phyloP scores from a whole-genome alignment of 495 filamentous ascomycete species.

The Haplographium delicatum region DNA sequence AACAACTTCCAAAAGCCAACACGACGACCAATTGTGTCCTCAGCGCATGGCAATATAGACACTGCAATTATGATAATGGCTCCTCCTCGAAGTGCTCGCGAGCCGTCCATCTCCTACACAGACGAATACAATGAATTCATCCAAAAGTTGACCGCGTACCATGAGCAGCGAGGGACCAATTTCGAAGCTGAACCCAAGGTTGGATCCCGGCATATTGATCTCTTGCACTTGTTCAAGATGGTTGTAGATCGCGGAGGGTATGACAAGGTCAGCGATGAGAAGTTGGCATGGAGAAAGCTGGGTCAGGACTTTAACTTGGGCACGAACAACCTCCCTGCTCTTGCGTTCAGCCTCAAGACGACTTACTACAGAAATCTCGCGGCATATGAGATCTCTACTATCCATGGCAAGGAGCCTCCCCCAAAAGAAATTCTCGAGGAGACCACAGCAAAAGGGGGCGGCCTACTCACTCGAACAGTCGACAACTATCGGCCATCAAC shows the following conservation, averaged over 20 bases:
- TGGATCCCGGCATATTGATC: conserved; percentile 62
- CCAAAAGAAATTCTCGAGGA: conserved; percentile 78
- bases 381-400: conserved; percentile 71
- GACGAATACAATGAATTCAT: conserved; percentile 66
- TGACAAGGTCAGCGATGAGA: conserved; percentile 72
- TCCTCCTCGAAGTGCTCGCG: conserved; percentile 10
- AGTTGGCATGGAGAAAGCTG: conserved; percentile 71
- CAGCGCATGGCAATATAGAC: conserved; percentile 15
- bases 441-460: conserved; percentile 66
- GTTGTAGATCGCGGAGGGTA: conserved; percentile 71
- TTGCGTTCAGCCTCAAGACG: conserved; percentile 72
- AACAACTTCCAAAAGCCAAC: neutral
- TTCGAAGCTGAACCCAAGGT: conserved; percentile 71
- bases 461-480: conserved; percentile 66
- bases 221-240: conserved; percentile 63
- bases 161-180: conserved; percentile 65
- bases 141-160: conserved; percentile 56
- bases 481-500: conserved; percentile 58
- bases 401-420: conserved; percentile 68
- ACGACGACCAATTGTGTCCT: neutral
- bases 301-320: conserved; percentile 59
- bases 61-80: conserved; percentile 15
- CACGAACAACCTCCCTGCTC: conserved; percentile 59
- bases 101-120: conserved; percentile 5
- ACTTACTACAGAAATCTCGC: conserved; percentile 79